phyloP scores from a whole-genome alignment of 208 protist species.

The Phytomonas sp. region DNA sequence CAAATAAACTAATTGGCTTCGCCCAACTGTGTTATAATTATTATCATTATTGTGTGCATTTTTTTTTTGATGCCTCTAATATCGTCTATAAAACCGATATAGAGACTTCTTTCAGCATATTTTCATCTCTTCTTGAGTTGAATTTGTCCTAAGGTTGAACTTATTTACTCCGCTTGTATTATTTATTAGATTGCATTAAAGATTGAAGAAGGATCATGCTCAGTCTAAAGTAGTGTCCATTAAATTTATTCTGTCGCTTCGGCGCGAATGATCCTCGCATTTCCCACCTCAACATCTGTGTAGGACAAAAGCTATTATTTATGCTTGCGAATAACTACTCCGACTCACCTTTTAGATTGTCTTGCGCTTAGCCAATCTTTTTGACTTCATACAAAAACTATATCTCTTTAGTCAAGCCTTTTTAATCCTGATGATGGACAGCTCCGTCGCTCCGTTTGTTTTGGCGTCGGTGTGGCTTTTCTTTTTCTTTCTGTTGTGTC shows the following conservation, averaged over 20 bases:
- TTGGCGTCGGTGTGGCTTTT: neutral
- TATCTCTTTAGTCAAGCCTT: neutral
- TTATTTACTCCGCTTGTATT: neutral
- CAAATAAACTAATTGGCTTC: too few species aligned
- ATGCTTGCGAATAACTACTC: neutral
- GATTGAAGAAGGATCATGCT: neutral
- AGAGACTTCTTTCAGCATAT: too few species aligned
- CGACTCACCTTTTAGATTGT: neutral
- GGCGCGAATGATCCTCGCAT: neutral
- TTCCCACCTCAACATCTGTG: neutral
- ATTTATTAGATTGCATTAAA: neutral
- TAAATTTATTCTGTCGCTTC: neutral
- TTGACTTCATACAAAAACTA: constrained; percentile 4
- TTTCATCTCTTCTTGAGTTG: too few species aligned
- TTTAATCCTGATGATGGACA: neutral
- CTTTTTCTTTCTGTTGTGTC: constrained; percentile 14
- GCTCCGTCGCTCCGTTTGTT: neutral
- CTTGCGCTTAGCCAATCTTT: neutral
- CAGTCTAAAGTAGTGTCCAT: neutral
- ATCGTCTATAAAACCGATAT: too few species aligned
- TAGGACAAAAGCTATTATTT: neutral
- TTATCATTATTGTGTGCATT: too few species aligned
- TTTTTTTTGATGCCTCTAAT: too few species aligned
- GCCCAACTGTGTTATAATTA: too few species aligned
- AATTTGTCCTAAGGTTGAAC: neutral